Conservation (phyloP, 2,329 filamentous ascomycete genomes). For the Stenocarpella maydis region DNA sequence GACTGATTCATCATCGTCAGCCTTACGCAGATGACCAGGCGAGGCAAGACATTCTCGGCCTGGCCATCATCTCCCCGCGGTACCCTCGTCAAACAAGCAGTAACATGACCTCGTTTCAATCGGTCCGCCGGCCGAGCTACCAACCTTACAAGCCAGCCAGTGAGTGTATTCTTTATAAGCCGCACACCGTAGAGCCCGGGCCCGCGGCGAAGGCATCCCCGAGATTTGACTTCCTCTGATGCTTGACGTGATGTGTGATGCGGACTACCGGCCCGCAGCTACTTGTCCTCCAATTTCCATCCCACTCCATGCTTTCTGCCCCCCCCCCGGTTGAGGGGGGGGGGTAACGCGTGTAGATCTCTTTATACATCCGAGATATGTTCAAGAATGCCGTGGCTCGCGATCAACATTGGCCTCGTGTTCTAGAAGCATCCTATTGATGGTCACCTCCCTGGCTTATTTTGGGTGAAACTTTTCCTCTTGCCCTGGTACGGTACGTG, state of each 20-base stretch:
- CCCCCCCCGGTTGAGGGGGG: too few species aligned
- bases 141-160: constrained; percentile 3
- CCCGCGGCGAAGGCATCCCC: constrained; percentile 22
- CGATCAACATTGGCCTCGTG: not conserved
- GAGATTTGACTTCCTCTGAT: constrained; percentile 24
- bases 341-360: constrained; percentile 1
- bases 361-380: not conserved
- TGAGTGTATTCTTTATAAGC: not conserved
- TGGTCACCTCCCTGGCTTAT: not conserved
- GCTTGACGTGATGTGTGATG: constrained; percentile 18
- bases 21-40: constrained; percentile 32
- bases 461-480: not conserved
- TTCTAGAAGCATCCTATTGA: not conserved
- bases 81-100: constrained; percentile 16
- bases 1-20: constrained; percentile 30
- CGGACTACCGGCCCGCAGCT: constrained; percentile 16
- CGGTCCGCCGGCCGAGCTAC: not conserved
- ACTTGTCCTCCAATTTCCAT: constrained; percentile 33
- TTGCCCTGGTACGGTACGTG: not conserved
- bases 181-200: constrained; percentile 25
- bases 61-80: constrained; percentile 21
- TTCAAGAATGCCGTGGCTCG: not conserved
- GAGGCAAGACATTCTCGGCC: constrained; percentile 21
- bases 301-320: not conserved
- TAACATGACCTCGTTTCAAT: constrained; percentile 12